These are phyloP conservation scores for Nematocida major DNA, from an alignment of 371 early-diverging fungal genomes.

Conservation along the genomic window DNA sequence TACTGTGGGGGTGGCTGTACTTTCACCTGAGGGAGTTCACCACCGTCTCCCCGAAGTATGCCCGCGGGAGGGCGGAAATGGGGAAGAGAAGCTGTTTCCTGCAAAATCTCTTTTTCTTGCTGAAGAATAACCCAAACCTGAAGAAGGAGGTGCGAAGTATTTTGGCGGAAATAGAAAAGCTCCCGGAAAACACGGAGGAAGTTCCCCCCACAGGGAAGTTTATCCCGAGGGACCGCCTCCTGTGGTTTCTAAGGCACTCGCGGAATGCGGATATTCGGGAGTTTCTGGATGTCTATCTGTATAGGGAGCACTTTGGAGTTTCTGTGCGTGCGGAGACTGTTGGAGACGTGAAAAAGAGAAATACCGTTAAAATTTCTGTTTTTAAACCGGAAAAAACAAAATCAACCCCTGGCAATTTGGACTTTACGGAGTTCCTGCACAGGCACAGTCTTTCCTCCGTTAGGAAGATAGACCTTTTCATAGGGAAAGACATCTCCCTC, in stretches of 20 bases:
- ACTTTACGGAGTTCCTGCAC: too few relatives aligned
- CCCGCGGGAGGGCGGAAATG: not conserved
- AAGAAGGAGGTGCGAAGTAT: not conserved
- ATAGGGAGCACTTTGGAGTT: not conserved
- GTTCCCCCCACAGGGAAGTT: not conserved
- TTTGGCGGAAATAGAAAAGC: not conserved
- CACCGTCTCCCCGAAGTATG: not conserved
- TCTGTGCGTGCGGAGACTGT: not conserved
- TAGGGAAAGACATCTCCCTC: too few relatives aligned
- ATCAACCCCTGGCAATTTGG: too few relatives aligned
- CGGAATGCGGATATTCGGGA: not conserved
- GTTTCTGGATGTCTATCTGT: not conserved
- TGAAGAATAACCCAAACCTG: not conserved
- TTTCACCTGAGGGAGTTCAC: not conserved
- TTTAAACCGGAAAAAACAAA: too few relatives aligned
- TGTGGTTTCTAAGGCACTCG: not conserved
- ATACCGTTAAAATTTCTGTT: too few relatives aligned
- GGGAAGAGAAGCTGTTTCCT: slow-evolving; percentile 7
- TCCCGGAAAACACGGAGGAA: not conserved
- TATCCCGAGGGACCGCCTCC: not conserved
- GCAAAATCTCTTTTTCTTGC: slow-evolving; percentile 7
- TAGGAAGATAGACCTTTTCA: too few relatives aligned
- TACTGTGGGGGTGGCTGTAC: slow-evolving; percentile 16
- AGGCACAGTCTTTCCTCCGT: too few relatives aligned
- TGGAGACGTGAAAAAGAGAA: too few relatives aligned